A percentile compares a stretch with the other conserved stretches of the same genome.
Conservation (phyloP, 1,139 yeast species). For the Taphrina wiesneri region DNA sequence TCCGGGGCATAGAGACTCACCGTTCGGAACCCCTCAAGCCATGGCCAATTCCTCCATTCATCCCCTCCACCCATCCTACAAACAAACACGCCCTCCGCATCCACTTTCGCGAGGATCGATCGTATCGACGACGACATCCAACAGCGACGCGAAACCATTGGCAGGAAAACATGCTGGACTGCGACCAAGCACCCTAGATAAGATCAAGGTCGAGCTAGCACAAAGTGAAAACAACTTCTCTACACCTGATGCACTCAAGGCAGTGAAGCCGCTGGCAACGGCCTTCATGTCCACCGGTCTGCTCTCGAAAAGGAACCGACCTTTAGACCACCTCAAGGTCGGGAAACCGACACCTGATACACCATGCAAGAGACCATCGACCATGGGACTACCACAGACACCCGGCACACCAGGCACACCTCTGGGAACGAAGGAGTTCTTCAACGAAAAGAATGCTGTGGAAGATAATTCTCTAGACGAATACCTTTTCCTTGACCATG, state of each 20-base stretch:
- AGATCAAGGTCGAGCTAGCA: not conserved
- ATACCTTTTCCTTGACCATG: constrained; percentile 16
- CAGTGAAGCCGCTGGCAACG: constrained; percentile 80
- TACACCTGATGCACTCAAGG: constrained; percentile 61
- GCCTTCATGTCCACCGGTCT: constrained; percentile 79
- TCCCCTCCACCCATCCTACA: constrained; percentile 23
- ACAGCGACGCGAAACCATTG: constrained; percentile 29
- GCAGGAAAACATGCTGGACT: constrained; percentile 7
- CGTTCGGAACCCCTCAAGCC: constrained; percentile 38
- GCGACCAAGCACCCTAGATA: not conserved
- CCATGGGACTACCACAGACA: constrained; percentile 32
- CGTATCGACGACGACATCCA: constrained; percentile 30
- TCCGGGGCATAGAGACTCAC: constrained; percentile 38
- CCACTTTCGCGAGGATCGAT: constrained; percentile 40
- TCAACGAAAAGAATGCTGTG: constrained; percentile 8
- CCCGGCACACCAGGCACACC: constrained; percentile 33
- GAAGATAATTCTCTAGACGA: constrained; percentile 21
- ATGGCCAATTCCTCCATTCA: constrained; percentile 39
- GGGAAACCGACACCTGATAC: constrained; percentile 61
- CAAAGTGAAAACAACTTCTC: constrained; percentile 40
- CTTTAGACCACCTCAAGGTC: constrained; percentile 15
- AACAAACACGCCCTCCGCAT: constrained; percentile 32
- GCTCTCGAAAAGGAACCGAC: constrained; percentile 64
- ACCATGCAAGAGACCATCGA: constrained; percentile 66
- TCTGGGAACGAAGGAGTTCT: constrained; percentile 32